Base-by-base conservation (phyloP, 768 basidiomycete genomes). In the Artomyces pyxidatus region DNA sequence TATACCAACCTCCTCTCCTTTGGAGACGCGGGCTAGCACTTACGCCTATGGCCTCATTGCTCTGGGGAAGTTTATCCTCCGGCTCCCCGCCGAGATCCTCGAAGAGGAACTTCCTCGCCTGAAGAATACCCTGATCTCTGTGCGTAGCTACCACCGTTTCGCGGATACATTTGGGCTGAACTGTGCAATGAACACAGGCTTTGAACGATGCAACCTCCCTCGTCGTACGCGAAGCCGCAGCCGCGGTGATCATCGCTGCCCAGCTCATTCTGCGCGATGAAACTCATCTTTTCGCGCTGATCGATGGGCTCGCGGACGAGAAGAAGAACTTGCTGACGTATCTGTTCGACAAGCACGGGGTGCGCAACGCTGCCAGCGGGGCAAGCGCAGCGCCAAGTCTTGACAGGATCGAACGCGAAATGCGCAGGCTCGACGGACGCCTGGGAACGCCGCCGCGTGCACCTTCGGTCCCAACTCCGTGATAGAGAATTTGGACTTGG, bases 261-360 rank as follows among this genome's bases (percentile, higher is more conserved):
- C 90, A 92, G 57, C 71, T 90, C 27, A 81, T 91, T 48, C 68
- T 93, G 35, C 77, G 80, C 22, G 89, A 93, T 59, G 90, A 92
- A 61, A 80, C 81, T 0, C 87, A 89, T 55, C 70, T 93, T 1
- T 93, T 93, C 58, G 71, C 78, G 30, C 76, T 93, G 16, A 68
- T 93, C 39, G 86, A 88, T 49, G 86, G 85, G 5, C 71, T 93
- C 37, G 80, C 87, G n/a, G 85, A 89, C 52, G 88, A 88, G 58
- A 89, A 92, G 73, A 91, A 90, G 73, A 91, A 93, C 61, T 70
- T 92, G 16, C 70, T 93, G 42, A 89, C 90, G 1, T 93, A 93
- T 56, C 71, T 90, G 49, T 93, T 93, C 55, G 89, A 91, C 63
- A 92, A 91, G 63, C 86, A 91, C 58, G 82, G 82, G 27, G 85